Evolutionary conservation across 148 eudicot species (phyloP), one percentile per base, ranked within the genome.

Genomic region (Arbutus unedo): DNA sequence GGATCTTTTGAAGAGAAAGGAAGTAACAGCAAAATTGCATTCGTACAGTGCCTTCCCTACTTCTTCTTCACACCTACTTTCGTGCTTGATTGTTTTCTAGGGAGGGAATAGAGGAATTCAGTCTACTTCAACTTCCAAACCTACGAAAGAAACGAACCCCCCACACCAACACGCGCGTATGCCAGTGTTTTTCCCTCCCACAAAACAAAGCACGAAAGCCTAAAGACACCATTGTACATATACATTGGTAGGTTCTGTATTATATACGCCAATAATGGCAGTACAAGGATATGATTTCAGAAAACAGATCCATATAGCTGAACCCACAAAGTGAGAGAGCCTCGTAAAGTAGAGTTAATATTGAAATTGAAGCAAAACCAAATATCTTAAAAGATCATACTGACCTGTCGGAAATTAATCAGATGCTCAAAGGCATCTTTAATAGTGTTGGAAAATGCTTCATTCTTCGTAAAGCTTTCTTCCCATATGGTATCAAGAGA

Each of bases 401-500:
- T 50, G n/a, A 96, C 99, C 96, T 96, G 98, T 64, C 99, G 97
- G 68, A 96, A 85, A 89, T 94, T 96, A 83, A 96, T 92, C 74
- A 96, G 96, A 87, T 94, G 92, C 88, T 93, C 99, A 90, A 96
- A 96, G 41, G 99, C 91, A 81, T 96, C 99, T 89, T 94, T 96
- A 86, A 96, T 88, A 51, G 99, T 94, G 84, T 90, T 96, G 90
- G 91, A 82, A 82, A 96, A 96, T 59, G 91, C 89, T 86, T 96
- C 99, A 83, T 94, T 96, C 90, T 90, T 94, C 25, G 88, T 84
- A 85, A 94, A 94, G 84, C 99, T 94, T 83, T 93, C 95, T 88
- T 96, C 99, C 98, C 98, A 96, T 83, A 96, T 91, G 43, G 86
- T 88, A 86, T 94, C 97, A 84, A 96, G 95, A 55, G 89, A 84